Conservation (phyloP, 2,329 filamentous ascomycete genomes). For the Alternaria postmessia region DNA sequence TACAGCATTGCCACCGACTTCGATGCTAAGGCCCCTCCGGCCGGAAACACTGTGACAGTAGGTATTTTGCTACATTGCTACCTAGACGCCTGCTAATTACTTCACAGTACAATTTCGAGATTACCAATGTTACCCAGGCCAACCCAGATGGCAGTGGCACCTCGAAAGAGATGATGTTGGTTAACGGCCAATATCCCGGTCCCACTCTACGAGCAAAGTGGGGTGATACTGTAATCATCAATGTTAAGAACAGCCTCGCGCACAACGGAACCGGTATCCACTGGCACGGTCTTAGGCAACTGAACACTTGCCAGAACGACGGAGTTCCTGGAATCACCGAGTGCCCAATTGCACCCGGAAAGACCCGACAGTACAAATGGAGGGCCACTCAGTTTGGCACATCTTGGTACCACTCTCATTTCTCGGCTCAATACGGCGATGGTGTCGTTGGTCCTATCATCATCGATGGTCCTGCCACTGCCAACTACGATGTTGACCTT, state of each 20-base stretch:
- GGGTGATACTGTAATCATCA: conserved; percentile 53
- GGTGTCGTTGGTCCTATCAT: conserved; percentile 53
- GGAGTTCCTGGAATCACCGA: conserved; percentile 64
- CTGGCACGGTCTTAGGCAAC: conserved; percentile 59
- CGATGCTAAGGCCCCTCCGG: conserved; percentile 53
- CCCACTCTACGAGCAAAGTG: conserved; percentile 55
- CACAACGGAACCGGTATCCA: conserved; percentile 61
- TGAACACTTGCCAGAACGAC: conserved; percentile 58
- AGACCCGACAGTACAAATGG: conserved; percentile 66
- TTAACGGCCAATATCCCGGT: conserved; percentile 68
- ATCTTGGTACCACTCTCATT: conserved; percentile 56
- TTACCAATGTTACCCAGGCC: conserved; percentile 52
- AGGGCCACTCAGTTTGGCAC: conserved; percentile 60
- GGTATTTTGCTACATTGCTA: neutral
- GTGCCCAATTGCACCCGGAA: conserved; percentile 71
- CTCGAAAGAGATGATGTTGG: conserved; percentile 52
- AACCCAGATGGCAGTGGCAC: conserved; percentile 52
- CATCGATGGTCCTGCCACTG: conserved; percentile 53
- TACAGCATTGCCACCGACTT: conserved; percentile 57
- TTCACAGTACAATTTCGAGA: conserved; percentile 49
- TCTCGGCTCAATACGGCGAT: conserved; percentile 54
- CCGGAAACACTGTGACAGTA: conserved; percentile 48
- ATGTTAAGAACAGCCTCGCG: conserved; percentile 48
- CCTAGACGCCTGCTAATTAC: conserved; percentile 8
- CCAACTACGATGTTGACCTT: conserved; percentile 66